Evolutionary conservation across 345 rosid genomes (phyloP).

Genomic region (Gossypium mustelinum): DNA sequence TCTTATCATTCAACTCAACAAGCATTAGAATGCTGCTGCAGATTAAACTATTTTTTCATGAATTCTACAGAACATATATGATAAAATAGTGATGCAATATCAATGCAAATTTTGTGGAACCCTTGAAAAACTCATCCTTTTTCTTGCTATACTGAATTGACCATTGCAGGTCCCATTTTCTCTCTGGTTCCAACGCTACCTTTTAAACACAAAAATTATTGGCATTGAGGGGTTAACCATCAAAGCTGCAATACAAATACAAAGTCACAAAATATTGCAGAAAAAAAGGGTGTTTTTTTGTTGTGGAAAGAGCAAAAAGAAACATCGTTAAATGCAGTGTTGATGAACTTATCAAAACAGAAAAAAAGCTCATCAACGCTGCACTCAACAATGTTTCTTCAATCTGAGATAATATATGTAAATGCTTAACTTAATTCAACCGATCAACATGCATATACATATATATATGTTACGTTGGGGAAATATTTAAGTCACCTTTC

Average conservation of each 20-base stretch:
- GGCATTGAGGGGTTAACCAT: background rate
- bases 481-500: too few species aligned
- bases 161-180: background rate
- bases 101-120: background rate
- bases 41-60: background rate
- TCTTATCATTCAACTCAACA: background rate
- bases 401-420: slow-evolving; percentile 20
- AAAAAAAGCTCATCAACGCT: slow-evolving; percentile 42
- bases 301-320: slow-evolving; percentile 23
- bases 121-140: background rate
- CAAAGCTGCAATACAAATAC: background rate
- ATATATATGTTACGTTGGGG: too few species aligned
- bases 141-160: background rate
- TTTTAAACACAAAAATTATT: background rate
- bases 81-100: too few species aligned
- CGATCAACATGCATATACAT: background rate
- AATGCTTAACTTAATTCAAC: background rate
- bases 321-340: slow-evolving; percentile 41
- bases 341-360: slow-evolving; percentile 16
- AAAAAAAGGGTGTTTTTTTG: background rate
- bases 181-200: slow-evolving; percentile 1
- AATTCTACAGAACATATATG: too few species aligned
- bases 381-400: slow-evolving; percentile 53
- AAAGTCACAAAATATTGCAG: background rate
- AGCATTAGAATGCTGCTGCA: background rate